phyloP scores from a whole-genome alignment of 495 filamentous ascomycete genomes.

The Aeminium ludgeri region DNA sequence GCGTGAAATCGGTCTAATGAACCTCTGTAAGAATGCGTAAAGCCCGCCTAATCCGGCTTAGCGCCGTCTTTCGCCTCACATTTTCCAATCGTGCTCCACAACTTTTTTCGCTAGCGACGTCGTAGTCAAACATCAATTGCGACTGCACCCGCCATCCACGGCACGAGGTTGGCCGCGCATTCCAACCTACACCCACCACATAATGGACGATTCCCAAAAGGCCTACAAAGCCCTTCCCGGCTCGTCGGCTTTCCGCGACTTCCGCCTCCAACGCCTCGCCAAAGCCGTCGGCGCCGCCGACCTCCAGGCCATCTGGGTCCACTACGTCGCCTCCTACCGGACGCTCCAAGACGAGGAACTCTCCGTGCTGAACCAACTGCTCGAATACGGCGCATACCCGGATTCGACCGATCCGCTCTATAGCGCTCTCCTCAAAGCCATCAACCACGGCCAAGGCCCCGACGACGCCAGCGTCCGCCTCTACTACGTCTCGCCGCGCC shows the following conservation, averaged over 20 bases:
- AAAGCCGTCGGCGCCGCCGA: conserved; percentile 33
- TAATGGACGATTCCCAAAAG: conserved; percentile 18
- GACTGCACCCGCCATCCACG: no score
- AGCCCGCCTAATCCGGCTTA: no score
- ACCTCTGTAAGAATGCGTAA: no score
- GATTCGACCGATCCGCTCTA: conserved; percentile 23
- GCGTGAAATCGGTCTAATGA: no score
- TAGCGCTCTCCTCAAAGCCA: conserved; percentile 21
- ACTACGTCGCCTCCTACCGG: conserved; percentile 30
- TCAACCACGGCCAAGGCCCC: conserved; percentile 24
- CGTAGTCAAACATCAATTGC: no score
- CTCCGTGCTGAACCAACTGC: conserved; percentile 39
- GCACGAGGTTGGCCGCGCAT: no score
- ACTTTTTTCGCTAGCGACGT: no score
- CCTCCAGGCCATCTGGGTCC: conserved; percentile 46
- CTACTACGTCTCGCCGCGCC: conserved; percentile 60
- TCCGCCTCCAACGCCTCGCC: conserved; percentile 24
- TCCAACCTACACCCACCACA: no score
- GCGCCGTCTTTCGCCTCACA: no score
- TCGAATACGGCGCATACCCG: conserved; percentile 42
- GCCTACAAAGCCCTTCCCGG: conserved; percentile 18
- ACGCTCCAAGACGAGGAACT: conserved; percentile 24
- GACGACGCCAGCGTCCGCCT: conserved; percentile 26
- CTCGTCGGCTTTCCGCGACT: conserved; percentile 25
- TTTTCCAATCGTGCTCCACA: no score